Base-by-base conservation (phyloP, 139 green algal species). In the Penium margaritaceum region DNA sequence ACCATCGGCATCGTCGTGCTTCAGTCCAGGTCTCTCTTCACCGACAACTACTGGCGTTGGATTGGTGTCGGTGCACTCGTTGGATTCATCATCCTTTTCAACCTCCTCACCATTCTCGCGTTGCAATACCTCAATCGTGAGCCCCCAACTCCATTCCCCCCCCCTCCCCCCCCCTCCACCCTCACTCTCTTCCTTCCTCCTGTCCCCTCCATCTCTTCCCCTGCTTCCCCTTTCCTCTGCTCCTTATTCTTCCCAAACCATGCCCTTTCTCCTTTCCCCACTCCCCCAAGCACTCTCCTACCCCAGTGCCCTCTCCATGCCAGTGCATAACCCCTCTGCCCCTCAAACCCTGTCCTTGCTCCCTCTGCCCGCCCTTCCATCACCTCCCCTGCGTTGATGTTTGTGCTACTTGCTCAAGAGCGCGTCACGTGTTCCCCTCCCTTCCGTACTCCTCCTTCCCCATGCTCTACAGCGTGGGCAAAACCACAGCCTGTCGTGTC, bases 51-150 rank as follows among this genome's bases (percentile, higher is more conserved):
- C 6, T 75, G 63, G 72, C 19, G 37, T 0, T 75, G 72, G 64
- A 44, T 79, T 12, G 72, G 62, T n/a, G 19, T 55, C 5, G 72
- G 3, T 7, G 63, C 44, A 2, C 29, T 72, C 7, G n/a, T 79
- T n/a, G 72, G 63, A 2, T 79, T 53, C 37, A 43, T 35, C 29
- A 17, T 79, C 0, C 39, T 79, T 17, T 79, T 71, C 63, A 79
- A 79, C 65, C 21, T 64, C 9, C n/a, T 66, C 63, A 32, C 44
- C 6, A 15, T 72, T 15, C 3, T 74, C 15, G 63, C 72, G 4
- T 33, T 79, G 12, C 15, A 29, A 12, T 76, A 76, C 38, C 41
- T 76, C 14, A 43, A 67, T 27, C 68, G 68, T 75, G 14, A 68
- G 68, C 38, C 2, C 68, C 27, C 27, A 3, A 9, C 51, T 72